phyloP scores from a whole-genome alignment of 805 yeast genomes.

The Candida patagonica region DNA sequence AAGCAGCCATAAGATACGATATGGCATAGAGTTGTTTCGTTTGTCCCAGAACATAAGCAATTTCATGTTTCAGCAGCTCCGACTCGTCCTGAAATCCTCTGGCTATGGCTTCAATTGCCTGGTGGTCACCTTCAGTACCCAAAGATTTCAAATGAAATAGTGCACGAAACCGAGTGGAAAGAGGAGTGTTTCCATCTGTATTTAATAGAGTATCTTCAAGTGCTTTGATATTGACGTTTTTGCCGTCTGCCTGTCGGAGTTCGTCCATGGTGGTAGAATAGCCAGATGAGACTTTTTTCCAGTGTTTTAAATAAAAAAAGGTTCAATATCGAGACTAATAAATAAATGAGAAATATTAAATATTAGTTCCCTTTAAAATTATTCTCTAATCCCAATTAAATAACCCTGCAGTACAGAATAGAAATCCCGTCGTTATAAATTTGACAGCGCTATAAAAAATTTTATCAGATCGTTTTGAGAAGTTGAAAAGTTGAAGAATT shows the following conservation, averaged over 20 bases:
- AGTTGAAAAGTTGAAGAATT: no score
- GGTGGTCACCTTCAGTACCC: constrained; percentile 60
- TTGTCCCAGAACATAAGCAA: constrained; percentile 95
- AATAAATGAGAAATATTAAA: no score
- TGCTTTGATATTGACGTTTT: constrained; percentile 11
- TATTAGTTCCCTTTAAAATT: no score
- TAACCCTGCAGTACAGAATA: no score
- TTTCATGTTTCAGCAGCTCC: constrained; percentile 92
- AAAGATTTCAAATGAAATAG: constrained; percentile 80
- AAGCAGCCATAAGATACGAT: constrained; percentile 61
- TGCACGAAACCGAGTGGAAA: constrained; percentile 89
- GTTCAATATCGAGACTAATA: no score
- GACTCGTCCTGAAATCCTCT: constrained; percentile 73
- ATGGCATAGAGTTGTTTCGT: constrained; percentile 77
- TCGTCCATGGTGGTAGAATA: constrained; percentile 20
- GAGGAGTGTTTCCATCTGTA: constrained; percentile 49
- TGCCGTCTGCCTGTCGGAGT: constrained; percentile 19
- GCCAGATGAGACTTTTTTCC: no score
- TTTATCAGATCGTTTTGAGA: no score
- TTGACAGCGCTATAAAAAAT: no score
- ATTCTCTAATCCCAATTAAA: no score
- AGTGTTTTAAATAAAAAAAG: no score
- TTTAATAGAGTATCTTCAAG: constrained; percentile 24
- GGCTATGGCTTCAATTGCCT: constrained; percentile 76
- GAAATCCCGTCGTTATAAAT: no score